phyloP scores from a whole-genome alignment of 352 stramenopile species.

The Phytophthora meadii region DNA sequence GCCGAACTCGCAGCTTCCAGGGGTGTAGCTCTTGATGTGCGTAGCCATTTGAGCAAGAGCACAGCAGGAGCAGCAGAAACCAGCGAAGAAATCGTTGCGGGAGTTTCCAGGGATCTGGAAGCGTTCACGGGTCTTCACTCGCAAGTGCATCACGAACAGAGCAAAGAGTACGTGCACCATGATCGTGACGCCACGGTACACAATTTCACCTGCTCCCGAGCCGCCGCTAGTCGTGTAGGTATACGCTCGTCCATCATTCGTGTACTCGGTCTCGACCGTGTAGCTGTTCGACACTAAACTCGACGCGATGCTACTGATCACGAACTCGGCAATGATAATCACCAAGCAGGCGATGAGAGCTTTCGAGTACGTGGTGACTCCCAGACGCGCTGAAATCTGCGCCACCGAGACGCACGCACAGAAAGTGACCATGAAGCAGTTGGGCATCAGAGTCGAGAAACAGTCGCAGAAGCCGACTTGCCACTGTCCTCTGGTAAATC shows the following conservation, averaged over 20 bases:
- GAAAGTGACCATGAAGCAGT: constrained; percentile 51
- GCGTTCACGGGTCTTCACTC: constrained; percentile 39
- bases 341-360: constrained; percentile 33
- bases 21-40: constrained; percentile 65
- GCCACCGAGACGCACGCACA: constrained; percentile 57
- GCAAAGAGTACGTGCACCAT: constrained; percentile 23
- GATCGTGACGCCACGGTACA: constrained; percentile 27
- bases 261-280: constrained; percentile 22
- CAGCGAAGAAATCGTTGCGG: constrained; percentile 37
- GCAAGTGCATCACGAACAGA: constrained; percentile 36
- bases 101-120: constrained; percentile 51
- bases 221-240: constrained; percentile 23
- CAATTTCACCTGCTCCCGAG: constrained; percentile 7
- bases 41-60: constrained; percentile 60
- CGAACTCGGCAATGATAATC: constrained; percentile 27
- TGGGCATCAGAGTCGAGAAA: constrained; percentile 50
- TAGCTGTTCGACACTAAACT: constrained; percentile 17
- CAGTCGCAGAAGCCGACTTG: constrained; percentile 49
- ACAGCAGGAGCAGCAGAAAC: constrained; percentile 57
- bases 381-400: constrained; percentile 48
- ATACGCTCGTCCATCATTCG: constrained; percentile 19
- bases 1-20: constrained; percentile 46
- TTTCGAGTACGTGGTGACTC: constrained; percentile 42
- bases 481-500: constrained; percentile 27
- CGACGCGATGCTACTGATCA: constrained; percentile 20